Evolutionary conservation across 75 land plant species (phyloP), one percentile per base, ranked within the genome.

Genomic region (Pseudotsuga menziesii): DNA sequence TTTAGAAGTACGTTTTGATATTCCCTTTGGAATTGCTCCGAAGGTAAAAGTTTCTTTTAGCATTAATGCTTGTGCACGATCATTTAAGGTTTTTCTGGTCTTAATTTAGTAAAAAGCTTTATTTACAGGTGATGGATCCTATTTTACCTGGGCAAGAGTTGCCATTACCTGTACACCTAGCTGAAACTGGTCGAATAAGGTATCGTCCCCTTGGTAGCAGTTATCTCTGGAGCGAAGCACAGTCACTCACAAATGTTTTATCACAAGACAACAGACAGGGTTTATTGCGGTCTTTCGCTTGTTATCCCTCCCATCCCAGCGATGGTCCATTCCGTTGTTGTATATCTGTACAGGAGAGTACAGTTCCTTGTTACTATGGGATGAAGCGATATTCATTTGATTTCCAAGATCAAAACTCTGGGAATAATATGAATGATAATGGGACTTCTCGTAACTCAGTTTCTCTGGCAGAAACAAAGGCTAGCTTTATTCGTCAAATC

Each of bases 101-200:
- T 19, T 69, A 69, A 41, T 9, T 69, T 69, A 69, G 11, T 19
- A 56, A 82, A 56, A 82, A 54, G 11, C 20, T 57, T 69, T 80
- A 56, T 61, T 76, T 81, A 39, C 89, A 97, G 99, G 82, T 97
- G 15, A 77, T 95, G 79, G 94, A 91, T 66, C 99, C 99, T 26
- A 85, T 97, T 72, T 77, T 80, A 63, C 99, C 99, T 61, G 92
- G 92, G 56, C 88, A 91, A 74, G 96, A 91, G 76, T 83, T 92
- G 58, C 94, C 98, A n/a, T 80, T 95, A 15, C 99, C 99, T 56
- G 85, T 97, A n/a, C 96, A 97, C 82, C 85, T 97, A 86, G 93
- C 98, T 78, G 92, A 91, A 82, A 78, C 92, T 58, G 98, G 99
- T 71, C 84, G 80, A 13, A 86, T 97, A 57, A 85, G 98, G 59